These are phyloP conservation scores for Candida maesae DNA, from an alignment of 805 yeast genomes.

Conservation along the genomic window DNA sequence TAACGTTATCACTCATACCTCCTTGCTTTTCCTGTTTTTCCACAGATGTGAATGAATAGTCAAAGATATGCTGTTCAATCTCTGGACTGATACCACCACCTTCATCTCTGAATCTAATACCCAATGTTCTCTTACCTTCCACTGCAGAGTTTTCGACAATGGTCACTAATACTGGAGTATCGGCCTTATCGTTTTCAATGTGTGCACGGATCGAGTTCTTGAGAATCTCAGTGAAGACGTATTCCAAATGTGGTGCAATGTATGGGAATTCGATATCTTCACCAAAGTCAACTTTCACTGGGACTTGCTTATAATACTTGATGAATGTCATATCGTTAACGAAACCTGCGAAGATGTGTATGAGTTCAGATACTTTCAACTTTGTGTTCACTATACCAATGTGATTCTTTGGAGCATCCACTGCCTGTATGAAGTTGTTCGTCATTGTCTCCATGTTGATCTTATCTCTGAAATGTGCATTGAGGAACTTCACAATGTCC, in stretches of 20 bases:
- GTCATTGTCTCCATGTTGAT: constrained; percentile 84
- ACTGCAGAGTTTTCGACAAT: constrained; percentile 33
- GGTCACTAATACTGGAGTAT: constrained; percentile 43
- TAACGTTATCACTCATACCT: constrained; percentile 47
- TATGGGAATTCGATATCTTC: constrained; percentile 67
- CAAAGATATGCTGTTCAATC: constrained; percentile 65
- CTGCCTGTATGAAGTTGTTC: constrained; percentile 73
- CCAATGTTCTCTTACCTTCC: constrained; percentile 36
- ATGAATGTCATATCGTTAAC: constrained; percentile 81
- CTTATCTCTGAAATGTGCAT: constrained; percentile 75
- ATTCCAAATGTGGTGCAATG: constrained; percentile 83
- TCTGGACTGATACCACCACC: constrained; percentile 86
- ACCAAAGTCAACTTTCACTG: constrained; percentile 54
- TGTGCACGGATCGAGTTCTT: constrained; percentile 89
- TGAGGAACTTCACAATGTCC: constrained; percentile 59
- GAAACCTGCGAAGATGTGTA: constrained; percentile 62
- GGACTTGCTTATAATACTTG: constrained; percentile 76
- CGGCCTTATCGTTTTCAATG: constrained; percentile 53
- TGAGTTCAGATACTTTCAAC: constrained; percentile 57
- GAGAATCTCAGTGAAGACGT: constrained; percentile 78
- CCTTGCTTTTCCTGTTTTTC: constrained; percentile 51
- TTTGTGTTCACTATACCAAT: constrained; percentile 67
- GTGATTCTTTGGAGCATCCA: constrained; percentile 44
- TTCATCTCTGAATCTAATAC: constrained; percentile 74
- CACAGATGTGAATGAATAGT: constrained; percentile 83